Evolutionary conservation across 2,329 filamentous ascomycete genomes (phyloP), one percentile per base, ranked within the genome.

Genomic region (Fonsecaea multimorphosa): DNA sequence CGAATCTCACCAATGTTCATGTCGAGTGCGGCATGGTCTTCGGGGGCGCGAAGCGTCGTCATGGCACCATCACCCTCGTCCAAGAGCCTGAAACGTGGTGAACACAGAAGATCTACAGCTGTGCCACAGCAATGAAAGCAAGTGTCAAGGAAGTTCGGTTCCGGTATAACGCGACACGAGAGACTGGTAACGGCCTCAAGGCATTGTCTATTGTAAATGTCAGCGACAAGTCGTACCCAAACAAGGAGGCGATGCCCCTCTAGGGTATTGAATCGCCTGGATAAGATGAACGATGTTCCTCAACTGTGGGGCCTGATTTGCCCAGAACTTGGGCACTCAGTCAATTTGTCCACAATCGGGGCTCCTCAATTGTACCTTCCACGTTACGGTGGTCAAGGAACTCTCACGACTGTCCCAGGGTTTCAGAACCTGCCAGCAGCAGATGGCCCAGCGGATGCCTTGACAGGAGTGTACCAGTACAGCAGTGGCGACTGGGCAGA

Each of bases 71-170:
- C 3, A 71, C 74, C 2, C 67, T 80, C 1, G 67, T 81, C 1
- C 78, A 79, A 27, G 78, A 83, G 29, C 74, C 76, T 6, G 76
- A 76, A 4, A 79, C 78, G 14, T 67, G 73, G 38, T 85, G 81
- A 81, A 76, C 77, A 0, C 71, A 77, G 3, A 77, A 80, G 0
- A 63, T 84, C 0, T 82, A 83, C 64, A 74, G 75, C 0, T 85
- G 82, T 66, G 80, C 81, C 1, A 77, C 76, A 0, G 72, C 79
- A 0, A 67, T 78, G 2, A 78, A 78, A 56, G 81, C 82, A 2
- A 77, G 75, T 0, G 75, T 85, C 63, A 84, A 84, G 67, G 80
- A 77, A 0, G 80, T 82, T 6, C 72, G 72, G 0, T 83, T 85
- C 66, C 67, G 71, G 1, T 77, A 74, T 68, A 84, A 84, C 66